A percentile compares a stretch with the other conserved stretches of the same genome.
Conservation (phyloP, 129 eudicot genomes). For the Flaveria ramosissima region DNA sequence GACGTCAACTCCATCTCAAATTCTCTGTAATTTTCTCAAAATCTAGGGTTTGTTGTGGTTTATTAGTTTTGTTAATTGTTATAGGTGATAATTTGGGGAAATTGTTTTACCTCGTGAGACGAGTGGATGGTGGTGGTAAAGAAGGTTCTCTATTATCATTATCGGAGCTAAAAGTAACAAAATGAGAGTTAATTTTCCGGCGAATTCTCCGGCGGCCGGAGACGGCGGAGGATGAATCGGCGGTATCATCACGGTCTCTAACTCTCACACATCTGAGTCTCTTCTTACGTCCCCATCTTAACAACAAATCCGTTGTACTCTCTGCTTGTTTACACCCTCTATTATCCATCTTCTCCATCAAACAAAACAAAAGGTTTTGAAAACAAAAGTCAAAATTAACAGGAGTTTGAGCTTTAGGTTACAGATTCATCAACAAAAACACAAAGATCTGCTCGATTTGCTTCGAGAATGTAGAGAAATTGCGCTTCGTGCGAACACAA, state of each 20-base stretch:
- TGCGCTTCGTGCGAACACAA: background rate
- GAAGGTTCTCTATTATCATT: conserved; percentile 32
- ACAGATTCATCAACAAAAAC: conserved; percentile 6
- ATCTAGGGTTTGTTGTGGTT: background rate
- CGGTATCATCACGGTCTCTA: conserved; percentile 31
- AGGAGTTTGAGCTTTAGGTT: background rate
- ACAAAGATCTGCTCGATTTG: background rate
- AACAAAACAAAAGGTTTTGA: background rate
- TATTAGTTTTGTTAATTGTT: background rate
- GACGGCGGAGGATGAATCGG: conserved; percentile 24
- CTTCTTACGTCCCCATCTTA: conserved; percentile 62
- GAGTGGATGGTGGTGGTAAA: conserved; percentile 35
- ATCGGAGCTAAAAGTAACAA: conserved; percentile 39
- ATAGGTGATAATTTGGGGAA: background rate
- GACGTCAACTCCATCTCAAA: background rate
- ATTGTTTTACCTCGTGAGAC: conserved; percentile 50
- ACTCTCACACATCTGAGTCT: conserved; percentile 59
- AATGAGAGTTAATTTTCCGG: conserved; percentile 45
- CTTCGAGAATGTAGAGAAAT: background rate
- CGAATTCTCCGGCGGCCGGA: conserved; percentile 48
- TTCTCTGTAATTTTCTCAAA: background rate
- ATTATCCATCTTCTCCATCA: conserved; percentile 54
- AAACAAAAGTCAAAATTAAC: background rate
- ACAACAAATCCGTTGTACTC: conserved; percentile 47
- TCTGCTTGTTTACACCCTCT: conserved; percentile 33